phyloP scores from a whole-genome alignment of 2,329 filamentous ascomycete species.

The Colletotrichum cereale region DNA sequence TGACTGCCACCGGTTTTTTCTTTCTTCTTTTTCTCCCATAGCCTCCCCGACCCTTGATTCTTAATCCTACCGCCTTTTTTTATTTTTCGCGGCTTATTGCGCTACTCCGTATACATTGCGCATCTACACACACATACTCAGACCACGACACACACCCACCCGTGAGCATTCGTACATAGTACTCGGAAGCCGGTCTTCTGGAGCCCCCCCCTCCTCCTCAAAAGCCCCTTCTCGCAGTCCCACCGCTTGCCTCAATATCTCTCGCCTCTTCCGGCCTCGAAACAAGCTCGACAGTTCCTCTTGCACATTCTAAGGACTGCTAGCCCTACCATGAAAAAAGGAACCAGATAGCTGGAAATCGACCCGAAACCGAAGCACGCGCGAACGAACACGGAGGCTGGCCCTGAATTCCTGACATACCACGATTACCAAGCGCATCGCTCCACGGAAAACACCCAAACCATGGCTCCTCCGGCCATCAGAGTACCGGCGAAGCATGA shows the following conservation, averaged over 20 bases:
- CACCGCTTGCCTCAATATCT: not conserved
- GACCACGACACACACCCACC: slow-evolving; percentile 31
- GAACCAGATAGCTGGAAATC: slow-evolving; percentile 26
- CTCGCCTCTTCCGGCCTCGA: not conserved
- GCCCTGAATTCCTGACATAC: slow-evolving; percentile 14
- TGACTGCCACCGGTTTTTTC: slow-evolving; percentile 23
- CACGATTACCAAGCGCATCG: slow-evolving; percentile 4
- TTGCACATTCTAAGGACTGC: slow-evolving; percentile 25
- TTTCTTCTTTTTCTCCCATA: slow-evolving; percentile 9
- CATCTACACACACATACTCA: slow-evolving; percentile 22
- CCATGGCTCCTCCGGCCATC: slow-evolving; percentile 66
- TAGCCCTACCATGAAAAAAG: slow-evolving; percentile 37
- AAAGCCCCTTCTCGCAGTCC: not conserved
- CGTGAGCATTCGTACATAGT: slow-evolving; percentile 25
- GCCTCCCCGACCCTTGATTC: slow-evolving; percentile 20
- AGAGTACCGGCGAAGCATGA: slow-evolving; percentile 59
- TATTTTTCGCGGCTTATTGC: not conserved
- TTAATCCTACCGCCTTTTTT: slow-evolving; percentile 10
- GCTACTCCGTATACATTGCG: not conserved
- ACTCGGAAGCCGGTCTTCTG: slow-evolving; percentile 42
- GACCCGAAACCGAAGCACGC: slow-evolving; percentile 21
- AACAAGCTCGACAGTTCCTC: not conserved
- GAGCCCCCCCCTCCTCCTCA: not conserved
- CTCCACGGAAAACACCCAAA: slow-evolving; percentile 1
- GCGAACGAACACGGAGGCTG: slow-evolving; percentile 31